Conservation (phyloP, 306 rosid genomes). For the Cucurbita pepo region DNA sequence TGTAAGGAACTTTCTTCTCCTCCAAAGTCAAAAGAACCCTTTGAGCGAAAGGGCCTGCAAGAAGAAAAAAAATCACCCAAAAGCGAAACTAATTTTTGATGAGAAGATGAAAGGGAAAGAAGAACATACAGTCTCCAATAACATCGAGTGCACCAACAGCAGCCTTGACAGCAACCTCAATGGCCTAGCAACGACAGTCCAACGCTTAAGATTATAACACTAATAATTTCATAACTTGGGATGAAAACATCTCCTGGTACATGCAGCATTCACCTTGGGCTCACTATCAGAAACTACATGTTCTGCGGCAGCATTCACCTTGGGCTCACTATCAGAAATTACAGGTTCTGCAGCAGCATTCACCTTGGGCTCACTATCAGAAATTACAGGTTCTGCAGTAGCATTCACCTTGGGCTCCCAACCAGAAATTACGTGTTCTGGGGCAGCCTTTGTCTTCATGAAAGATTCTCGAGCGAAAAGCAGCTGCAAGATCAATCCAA, state of each 20-base stretch:
- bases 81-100: background rate
- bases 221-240: background rate
- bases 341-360: background rate
- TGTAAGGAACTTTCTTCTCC: constrained; percentile 60
- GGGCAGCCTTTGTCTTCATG: constrained; percentile 40
- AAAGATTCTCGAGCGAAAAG: constrained; percentile 43
- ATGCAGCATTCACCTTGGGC: constrained; percentile 11
- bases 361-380: background rate
- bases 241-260: constrained; percentile 19
- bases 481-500: background rate
- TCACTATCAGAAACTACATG: no score
- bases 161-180: constrained; percentile 56
- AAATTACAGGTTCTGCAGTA: background rate
- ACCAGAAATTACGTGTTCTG: constrained; percentile 61
- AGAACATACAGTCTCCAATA: constrained; percentile 65
- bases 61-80: background rate
- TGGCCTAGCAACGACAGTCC: constrained; percentile 14
- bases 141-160: constrained; percentile 42
- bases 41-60: constrained; percentile 66
- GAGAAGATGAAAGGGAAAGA: background rate
- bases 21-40: constrained; percentile 69
- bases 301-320: background rate
- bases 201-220: background rate
- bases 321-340: no score
- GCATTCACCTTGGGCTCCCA: constrained; percentile 75